These are phyloP conservation scores for Kuraishia piskuri DNA, from an alignment of 805 yeast genomes.

Conservation along the genomic window DNA sequence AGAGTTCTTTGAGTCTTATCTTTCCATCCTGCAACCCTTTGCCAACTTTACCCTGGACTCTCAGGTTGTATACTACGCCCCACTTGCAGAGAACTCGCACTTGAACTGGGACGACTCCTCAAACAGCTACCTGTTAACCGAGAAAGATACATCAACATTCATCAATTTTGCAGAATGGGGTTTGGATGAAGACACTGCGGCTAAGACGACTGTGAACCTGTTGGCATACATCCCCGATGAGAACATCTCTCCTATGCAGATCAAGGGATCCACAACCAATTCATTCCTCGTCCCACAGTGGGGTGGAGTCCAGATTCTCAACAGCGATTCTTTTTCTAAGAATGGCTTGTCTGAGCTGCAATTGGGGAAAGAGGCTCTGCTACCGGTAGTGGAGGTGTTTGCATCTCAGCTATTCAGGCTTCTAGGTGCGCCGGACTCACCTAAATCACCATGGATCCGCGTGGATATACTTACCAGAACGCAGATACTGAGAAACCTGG, in stretches of 20 bases:
- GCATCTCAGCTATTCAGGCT: constrained; percentile 67
- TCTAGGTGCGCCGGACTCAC: constrained; percentile 55
- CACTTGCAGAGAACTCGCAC: constrained; percentile 19
- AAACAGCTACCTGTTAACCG: constrained; percentile 26
- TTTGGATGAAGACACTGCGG: constrained; percentile 34
- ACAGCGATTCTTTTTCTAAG: constrained; percentile 19
- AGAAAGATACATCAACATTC: constrained; percentile 59
- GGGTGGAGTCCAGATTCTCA: constrained; percentile 65
- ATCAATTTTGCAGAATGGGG: constrained; percentile 86
- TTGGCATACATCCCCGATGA: constrained; percentile 55
- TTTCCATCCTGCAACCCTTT: constrained; percentile 40
- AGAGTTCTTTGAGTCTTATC: constrained; percentile 44
- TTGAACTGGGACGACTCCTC: constrained; percentile 16
- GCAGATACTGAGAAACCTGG: constrained; percentile 48
- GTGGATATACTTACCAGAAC: constrained; percentile 60
- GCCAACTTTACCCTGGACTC: constrained; percentile 73
- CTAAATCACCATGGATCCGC: constrained; percentile 52
- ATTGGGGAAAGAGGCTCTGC: constrained; percentile 36
- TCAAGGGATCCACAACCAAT: constrained; percentile 38
- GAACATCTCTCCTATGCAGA: constrained; percentile 36
- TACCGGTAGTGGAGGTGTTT: constrained; percentile 57
- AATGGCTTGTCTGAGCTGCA: constrained; percentile 17
- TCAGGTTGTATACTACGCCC: constrained; percentile 65
- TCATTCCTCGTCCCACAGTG: constrained; percentile 81
- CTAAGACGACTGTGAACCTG: constrained; percentile 64